Percentiles rank a stretch among this genome's conserved stretches.
phyloP scores from a whole-genome alignment of 164 flowering plant genomes.

The Dillenia turbinata region DNA sequence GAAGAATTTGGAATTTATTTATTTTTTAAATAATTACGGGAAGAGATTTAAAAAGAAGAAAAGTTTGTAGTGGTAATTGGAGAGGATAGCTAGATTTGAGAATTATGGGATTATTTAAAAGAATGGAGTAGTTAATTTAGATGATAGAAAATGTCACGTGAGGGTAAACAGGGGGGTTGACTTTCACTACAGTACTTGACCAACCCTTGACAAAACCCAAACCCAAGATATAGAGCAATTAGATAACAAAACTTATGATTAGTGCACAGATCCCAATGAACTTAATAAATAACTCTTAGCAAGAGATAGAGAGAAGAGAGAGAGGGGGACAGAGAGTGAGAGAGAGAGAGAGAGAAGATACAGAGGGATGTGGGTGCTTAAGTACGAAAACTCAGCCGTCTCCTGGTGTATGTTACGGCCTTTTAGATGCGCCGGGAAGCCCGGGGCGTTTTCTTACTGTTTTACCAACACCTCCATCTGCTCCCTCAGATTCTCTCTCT shows the following conservation, averaged over 20 bases:
- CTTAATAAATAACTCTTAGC: not conserved
- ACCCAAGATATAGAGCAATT: not conserved
- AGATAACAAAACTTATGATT: constrained; percentile 30
- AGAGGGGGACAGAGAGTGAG: constrained; percentile 1
- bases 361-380: constrained; percentile 29
- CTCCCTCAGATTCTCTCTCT: constrained; percentile 9
- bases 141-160: constrained; percentile 1
- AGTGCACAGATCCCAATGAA: constrained; percentile 48
- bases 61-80: no score
- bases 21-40: no score
- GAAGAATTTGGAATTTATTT: no score
- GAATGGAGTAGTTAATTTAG: not conserved
- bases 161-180: not conserved
- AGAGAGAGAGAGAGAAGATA: not conserved
- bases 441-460: constrained; percentile 21
- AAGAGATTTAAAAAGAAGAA: no score
- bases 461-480: constrained; percentile 22
- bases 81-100: no score
- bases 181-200: constrained; percentile 14
- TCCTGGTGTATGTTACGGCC: not conserved
- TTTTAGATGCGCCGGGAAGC: constrained; percentile 23
- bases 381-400: constrained; percentile 26
- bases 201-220: not conserved
- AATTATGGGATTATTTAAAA: no score
- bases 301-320: no score